These are phyloP conservation scores for Dacryopinax primogenitus DNA, from an alignment of 768 basidiomycete genomes.

Conservation along the genomic window DNA sequence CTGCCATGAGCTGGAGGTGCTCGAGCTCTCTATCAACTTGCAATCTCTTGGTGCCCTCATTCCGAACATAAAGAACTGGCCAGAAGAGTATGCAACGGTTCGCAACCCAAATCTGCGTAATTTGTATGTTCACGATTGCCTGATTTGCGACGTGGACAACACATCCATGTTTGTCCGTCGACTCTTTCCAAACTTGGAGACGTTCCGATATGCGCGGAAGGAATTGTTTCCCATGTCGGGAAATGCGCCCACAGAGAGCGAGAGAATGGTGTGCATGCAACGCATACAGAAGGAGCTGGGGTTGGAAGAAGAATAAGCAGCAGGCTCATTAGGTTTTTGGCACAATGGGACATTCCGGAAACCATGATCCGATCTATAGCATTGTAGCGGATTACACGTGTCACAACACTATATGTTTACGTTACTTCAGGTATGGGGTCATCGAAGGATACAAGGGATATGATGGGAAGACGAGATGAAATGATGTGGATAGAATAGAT, in stretches of 20 bases:
- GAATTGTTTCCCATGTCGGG: not conserved
- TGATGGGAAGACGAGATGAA: not conserved
- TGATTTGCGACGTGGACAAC: not conserved
- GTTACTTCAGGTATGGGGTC: constrained; percentile 1
- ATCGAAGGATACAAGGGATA: constrained; percentile 8
- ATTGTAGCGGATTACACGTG: not conserved
- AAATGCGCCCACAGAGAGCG: not conserved
- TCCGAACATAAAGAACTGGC: not conserved
- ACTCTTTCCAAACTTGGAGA: not conserved
- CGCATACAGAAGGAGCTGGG: not conserved
- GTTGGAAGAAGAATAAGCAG: not conserved
- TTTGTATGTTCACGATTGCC: not conserved
- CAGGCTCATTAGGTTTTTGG: not conserved
- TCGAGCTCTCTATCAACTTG: not conserved
- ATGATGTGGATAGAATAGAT: not conserved
- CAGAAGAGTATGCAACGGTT: not conserved
- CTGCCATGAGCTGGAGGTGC: not conserved
- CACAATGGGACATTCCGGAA: not conserved
- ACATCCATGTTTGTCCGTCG: not conserved
- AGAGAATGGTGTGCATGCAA: not conserved
- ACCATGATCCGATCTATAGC: not conserved
- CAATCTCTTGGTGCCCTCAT: not conserved
- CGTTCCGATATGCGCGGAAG: not conserved
- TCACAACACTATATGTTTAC: not conserved
- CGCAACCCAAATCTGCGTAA: not conserved